Evolutionary conservation across 192 early-diverging fungal genomes (phyloP), one percentile per base, ranked within the genome.

Genomic region (Podila minutissima): DNA sequence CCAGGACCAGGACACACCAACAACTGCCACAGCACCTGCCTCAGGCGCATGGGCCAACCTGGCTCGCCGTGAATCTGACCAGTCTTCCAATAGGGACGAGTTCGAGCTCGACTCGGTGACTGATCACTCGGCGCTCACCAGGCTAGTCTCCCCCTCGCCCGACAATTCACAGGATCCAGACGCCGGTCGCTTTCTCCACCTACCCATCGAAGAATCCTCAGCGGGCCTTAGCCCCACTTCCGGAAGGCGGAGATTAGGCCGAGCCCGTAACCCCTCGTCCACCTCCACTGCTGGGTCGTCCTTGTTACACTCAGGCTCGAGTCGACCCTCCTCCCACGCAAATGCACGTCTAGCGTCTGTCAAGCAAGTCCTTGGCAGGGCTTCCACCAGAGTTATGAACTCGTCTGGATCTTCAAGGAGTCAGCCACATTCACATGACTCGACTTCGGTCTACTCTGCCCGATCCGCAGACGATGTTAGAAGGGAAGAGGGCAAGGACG

Each of bases 351-450:
- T 79, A 5, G 37, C 58, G 13, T 68, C 76, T 2, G 31, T 79
- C 26, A 79, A 79, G 46, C 62, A 71, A 26, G 76, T 66, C 12
- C 66, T 79, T 0, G 76, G 70, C 1, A 61, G 76, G 22, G 76
- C 76, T 9, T 79, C 76, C 12, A 79, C 76, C 37, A 67, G 76
- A 72, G 76, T 79, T 53, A 68, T 79, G 12, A 72, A 72, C 32
- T 48, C 67, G n/a, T 59, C 65, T 24, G 66, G 65, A 58, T 68
- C 76, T 4, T 79, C 76, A 17, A 50, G 31, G 17, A 53, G 62
- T 20, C 58, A 61, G 32, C 59, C 64, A 4, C 10, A 50, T 41
- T n/a, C 35, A 24, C 31, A 32, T 6, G 64, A 71, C 17, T 5
- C 37, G 10, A 17, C 67, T 1, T 41, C 60, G 0, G 22, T 61